Evolutionary conservation across 306 rosid genomes (phyloP), one percentile per base, ranked within the genome.

Genomic region (Calophaca sinica): DNA sequence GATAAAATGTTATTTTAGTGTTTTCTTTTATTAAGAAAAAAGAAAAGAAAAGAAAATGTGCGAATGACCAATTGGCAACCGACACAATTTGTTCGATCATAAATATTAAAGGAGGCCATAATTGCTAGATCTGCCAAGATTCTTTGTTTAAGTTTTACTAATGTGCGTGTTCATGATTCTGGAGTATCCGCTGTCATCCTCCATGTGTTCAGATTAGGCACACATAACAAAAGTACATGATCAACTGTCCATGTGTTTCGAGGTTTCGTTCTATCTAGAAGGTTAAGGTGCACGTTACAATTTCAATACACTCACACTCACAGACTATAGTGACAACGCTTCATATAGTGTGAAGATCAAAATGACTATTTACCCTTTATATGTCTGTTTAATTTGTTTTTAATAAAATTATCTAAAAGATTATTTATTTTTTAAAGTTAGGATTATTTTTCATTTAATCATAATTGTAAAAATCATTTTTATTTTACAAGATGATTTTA

Each of bases 151-250:
- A 20, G 64, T 72, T 26, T 28, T 5, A 6, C 12, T 64, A 84
- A 79, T 79, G 87, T 83, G 87, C 65, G 5, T 41, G 5, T 31
- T 46, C 41, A 68, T 65, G 64, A 83, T 65, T 67, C 77, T 52
- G 58, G n/a, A 68, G 49, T 70, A 59, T 35, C 28, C 39, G 32
- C 9, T 11, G 72, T 58, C 50, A 77, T 66, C 41, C 60, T 64
- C 72, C 86, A 61, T 73, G 83, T 78, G 77, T 75, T 41, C 20
- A 62, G 42, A 32, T 49, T 29, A 53, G n/a, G 45, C 20, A 35
- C 10, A 41, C 13, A 61, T 70, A 29, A 9, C 31, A 67, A 31
- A 12, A 35, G 0, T 54, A 44, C 39, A 9, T 7, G 49, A 61
- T 46, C 71, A 73, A 38, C 59, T 46, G 5, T 38, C 51, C 33